Conservation (phyloP, 2,329 filamentous ascomycete genomes). For the Leptosphaerulina australis region DNA sequence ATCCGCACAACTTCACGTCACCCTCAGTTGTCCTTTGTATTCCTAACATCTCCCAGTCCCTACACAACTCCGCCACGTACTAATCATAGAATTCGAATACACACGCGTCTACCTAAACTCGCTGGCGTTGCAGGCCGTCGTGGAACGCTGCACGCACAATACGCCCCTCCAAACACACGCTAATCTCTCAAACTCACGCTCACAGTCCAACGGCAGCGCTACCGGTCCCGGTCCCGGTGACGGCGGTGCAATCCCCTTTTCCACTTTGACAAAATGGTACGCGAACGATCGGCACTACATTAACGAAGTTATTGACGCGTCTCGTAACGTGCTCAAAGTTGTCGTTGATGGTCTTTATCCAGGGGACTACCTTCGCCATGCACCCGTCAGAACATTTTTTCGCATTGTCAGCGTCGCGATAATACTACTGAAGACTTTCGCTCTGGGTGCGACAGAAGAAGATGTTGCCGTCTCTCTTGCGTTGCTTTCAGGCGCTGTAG, state of each 20-base stretch:
- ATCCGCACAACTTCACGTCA: no score
- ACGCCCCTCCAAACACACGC: slow-evolving; percentile 53
- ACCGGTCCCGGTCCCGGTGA: slow-evolving; percentile 21
- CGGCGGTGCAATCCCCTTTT: slow-evolving; percentile 54
- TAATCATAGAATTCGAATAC: slow-evolving; percentile 95
- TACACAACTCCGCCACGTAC: slow-evolving; percentile 70
- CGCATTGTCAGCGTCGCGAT: slow-evolving; percentile 85
- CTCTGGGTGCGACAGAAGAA: slow-evolving; percentile 76
- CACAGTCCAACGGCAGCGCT: slow-evolving; percentile 26
- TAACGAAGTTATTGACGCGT: slow-evolving; percentile 75
- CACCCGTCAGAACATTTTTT: slow-evolving; percentile 83
- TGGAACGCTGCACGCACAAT: slow-evolving; percentile 86
- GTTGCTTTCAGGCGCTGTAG: slow-evolving; percentile 75
- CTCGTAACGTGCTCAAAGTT: slow-evolving; percentile 74
- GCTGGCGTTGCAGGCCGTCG: slow-evolving; percentile 89
- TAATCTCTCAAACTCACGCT: slow-evolving; percentile 34
- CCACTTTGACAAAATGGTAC: slow-evolving; percentile 57
- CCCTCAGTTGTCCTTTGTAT: no score
- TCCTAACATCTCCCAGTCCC: slow-evolving; percentile 54
- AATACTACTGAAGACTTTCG: slow-evolving; percentile 84
- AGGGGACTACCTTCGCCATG: slow-evolving; percentile 77
- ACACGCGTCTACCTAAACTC: slow-evolving; percentile 95
- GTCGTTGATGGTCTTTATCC: slow-evolving; percentile 79
- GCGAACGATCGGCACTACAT: slow-evolving; percentile 67
- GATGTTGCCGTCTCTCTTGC: slow-evolving; percentile 77